Evolutionary conservation across 805 yeast genomes (phyloP), one percentile per base, ranked within the genome.

Genomic region (Wickerhamomyces tratensis): DNA sequence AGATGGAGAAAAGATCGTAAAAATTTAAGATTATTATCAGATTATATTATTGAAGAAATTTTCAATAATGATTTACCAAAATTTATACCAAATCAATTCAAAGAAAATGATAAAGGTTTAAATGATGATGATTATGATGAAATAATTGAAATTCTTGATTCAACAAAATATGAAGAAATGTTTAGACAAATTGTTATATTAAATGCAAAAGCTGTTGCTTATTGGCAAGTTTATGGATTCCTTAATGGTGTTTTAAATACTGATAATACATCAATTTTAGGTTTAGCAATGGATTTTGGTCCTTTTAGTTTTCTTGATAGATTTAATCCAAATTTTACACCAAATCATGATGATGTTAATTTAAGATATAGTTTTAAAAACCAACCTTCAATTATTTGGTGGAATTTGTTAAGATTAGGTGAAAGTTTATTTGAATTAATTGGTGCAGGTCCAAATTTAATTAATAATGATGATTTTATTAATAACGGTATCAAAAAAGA

Each of bases 181-280:
- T 88, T 76, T 59, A 64, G 79, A 35, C 89, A 84, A 52, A 77
- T 82, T 10, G 76, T 83, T 2, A 63, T 69, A n/a, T 60, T 86
- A 35, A 89, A 88, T 57, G 95, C 96, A 0, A 60, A 65, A 39
- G 73, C 84, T 14, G 81, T 85, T 2, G 96, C 95, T 2, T 68
- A 74, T 49, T 86, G 95, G 86, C 97, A 91, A 57, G 74, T 83
- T 0, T 91, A 88, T 61, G 98, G 97, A 4, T 89, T 91, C 54
- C 61, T 89, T 50, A 93, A 91, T 55, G 98, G 98, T 12, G 98
- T 93, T 5, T 66, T 93, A 43, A 91, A 91, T 59, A 89, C 98
- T 0, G 98, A 91, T 57, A 91, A 91, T 57, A 86, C 96, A 1
- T 86, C 96, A 0, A 71, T 91, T n/a, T 55, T 82, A 37, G 98